Conservation (phyloP, 164 flowering plant genomes). For the Cinnamomum micranthum region DNA sequence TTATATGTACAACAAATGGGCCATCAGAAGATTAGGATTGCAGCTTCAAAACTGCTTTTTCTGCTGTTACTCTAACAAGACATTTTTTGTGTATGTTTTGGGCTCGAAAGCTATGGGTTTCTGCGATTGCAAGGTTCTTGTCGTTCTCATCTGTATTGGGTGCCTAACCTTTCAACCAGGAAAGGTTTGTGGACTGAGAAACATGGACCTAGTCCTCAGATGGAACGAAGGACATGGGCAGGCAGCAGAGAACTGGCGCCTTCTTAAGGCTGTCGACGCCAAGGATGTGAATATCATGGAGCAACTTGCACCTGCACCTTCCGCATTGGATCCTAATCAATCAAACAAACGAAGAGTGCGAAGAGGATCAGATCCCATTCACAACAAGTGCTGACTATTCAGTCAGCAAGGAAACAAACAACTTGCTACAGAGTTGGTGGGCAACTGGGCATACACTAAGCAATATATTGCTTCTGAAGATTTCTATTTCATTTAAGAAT, state of each 20-base stretch:
- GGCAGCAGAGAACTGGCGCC: constrained; percentile 9
- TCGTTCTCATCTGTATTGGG: constrained; percentile 39
- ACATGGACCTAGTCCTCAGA: constrained; percentile 43
- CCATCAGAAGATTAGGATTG: constrained; percentile 14
- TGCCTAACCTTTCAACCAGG: constrained; percentile 36
- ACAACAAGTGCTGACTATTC: constrained; percentile 53
- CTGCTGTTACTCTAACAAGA: constrained; percentile 21
- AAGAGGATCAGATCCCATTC: constrained; percentile 74
- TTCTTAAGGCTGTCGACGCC: constrained; percentile 8
- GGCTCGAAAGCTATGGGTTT: constrained; percentile 33
- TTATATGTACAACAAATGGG: constrained; percentile 32
- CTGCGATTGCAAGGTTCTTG: constrained; percentile 26
- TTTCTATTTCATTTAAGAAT: constrained; percentile 12
- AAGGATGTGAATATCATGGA: constrained; percentile 28
- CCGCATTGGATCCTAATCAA: constrained; percentile 47
- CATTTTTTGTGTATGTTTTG: constrained; percentile 10
- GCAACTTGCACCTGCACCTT: constrained; percentile 41
- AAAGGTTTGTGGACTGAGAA: constrained; percentile 34
- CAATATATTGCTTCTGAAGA: not conserved
- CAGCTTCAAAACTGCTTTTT: constrained; percentile 22
- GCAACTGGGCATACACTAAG: no score
- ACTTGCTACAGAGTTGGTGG: not conserved
- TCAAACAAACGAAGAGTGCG: constrained; percentile 56
- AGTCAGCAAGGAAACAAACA: not conserved
- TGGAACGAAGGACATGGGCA: constrained; percentile 16